These are phyloP conservation scores for Knufia fluminis DNA, from an alignment of 2,329 filamentous ascomycete genomes.

Conservation along the genomic window DNA sequence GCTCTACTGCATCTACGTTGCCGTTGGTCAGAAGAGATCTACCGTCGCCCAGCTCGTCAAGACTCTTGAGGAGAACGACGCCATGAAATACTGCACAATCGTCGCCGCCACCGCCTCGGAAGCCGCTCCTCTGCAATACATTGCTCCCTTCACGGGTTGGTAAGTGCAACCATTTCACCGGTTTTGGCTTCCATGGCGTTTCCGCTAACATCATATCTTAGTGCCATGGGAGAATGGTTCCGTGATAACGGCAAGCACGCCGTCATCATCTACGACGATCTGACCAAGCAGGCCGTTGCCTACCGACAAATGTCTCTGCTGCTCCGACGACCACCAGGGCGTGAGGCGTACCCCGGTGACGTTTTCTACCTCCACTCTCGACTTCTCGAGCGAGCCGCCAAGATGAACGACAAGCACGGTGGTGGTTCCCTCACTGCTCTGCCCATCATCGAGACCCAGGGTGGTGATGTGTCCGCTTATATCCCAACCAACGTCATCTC, in stretches of 20 bases:
- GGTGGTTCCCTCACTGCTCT: constrained; percentile 96
- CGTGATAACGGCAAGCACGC: constrained; percentile 80
- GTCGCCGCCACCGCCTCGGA: constrained; percentile 96
- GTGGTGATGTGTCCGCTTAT: constrained; percentile 99
- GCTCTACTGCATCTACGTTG: constrained; percentile 99
- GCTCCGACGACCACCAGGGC: constrained; percentile 92
- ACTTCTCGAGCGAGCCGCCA: constrained; percentile 97
- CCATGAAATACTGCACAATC: constrained; percentile 94
- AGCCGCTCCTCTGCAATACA: constrained; percentile 87
- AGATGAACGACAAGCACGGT: constrained; percentile 93
- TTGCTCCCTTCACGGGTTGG: constrained; percentile 77
- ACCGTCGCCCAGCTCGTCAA: constrained; percentile 99
- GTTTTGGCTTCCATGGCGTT: no score
- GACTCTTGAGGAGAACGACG: constrained; percentile 99
- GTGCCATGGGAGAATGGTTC: constrained; percentile 63
- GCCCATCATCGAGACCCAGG: constrained; percentile 97
- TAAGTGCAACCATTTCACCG: no score
- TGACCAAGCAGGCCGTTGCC: constrained; percentile 95
- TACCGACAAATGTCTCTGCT: constrained; percentile 99
- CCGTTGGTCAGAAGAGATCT: constrained; percentile 98
- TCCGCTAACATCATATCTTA: no score
- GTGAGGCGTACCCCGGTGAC: constrained; percentile 99
- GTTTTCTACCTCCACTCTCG: constrained; percentile 99
- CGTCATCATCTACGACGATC: constrained; percentile 85
- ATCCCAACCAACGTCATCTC: constrained; percentile 99